Base-by-base conservation (phyloP, 768 basidiomycete genomes). In the Antrodiella citrinella region DNA sequence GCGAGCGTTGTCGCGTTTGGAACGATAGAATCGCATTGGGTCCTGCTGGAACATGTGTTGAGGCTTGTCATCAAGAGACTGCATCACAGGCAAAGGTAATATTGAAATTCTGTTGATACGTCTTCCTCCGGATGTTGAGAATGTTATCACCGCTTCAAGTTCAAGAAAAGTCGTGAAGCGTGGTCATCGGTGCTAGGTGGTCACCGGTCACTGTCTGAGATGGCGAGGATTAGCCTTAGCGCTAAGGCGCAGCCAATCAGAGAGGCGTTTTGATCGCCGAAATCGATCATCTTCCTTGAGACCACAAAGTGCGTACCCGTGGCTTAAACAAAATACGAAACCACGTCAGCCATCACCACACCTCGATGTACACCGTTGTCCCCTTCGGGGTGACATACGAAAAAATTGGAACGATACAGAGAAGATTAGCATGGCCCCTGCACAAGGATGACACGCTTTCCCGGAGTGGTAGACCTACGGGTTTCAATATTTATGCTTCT, bases 381-480 rank as follows among this genome's bases (percentile, higher is more conserved):
- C 84, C 82, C 82, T 86, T 85, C 82, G 82, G 83, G 82, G 87
- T 84, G 84, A 82, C 87, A 87, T 85, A 89, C 82, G 84, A 86
- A 87, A 92, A 91, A 90, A 87, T 92, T 91, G 91, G 88, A 93
- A 92, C 90, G 87, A 93, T 94, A 93, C 91, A 92, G 91, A 95
- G 92, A 94, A 94, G 92, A 93, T 95, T 93, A 94, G 92, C 92
- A 95, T 95, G 89, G 93, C 91, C 92, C 93, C 92, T 95, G 92
- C 93, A 95, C 91, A 96, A 95, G 93, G 92, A 95, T 94, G 92
- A 93, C 92, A 94, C 89, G 87, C 86, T 90, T 86, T 86, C 78
- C 83, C 84, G 84, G 86, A 87, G 85, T 86, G 84, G 85, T 85
- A 85, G 65, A 66, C 61, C 65, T 67, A 67, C 64, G 65, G 66